phyloP scores from a whole-genome alignment of 2,329 filamentous ascomycete species.

The Ophiostoma angusticollis region DNA sequence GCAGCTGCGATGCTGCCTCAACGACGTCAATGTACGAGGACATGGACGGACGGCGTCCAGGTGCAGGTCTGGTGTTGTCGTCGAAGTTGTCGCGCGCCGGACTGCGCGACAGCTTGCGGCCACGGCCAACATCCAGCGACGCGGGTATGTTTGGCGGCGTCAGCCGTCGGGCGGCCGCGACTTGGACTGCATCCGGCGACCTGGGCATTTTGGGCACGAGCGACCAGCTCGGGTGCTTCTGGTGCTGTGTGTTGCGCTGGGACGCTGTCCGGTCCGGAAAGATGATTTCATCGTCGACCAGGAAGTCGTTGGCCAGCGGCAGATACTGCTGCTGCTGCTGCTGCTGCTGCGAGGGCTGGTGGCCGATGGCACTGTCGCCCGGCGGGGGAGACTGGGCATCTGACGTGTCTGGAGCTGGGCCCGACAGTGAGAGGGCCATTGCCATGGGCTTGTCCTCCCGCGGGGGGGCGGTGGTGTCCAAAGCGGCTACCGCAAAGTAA shows the following conservation, averaged over 20 bases:
- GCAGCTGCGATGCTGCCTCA: constrained; percentile 14
- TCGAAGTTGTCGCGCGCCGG: too few relatives aligned
- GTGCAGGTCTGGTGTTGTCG: too few relatives aligned
- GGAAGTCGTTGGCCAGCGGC: neutral
- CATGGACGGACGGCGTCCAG: constrained; percentile 2
- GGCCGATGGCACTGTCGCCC: too few relatives aligned
- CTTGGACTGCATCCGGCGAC: neutral
- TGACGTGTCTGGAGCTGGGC: too few relatives aligned
- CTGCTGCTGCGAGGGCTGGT: too few relatives aligned
- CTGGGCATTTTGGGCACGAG: constrained; percentile 8
- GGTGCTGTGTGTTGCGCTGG: too few relatives aligned
- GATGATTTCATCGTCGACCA: neutral
- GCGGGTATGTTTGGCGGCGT: neutral
- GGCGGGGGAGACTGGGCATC: too few relatives aligned
- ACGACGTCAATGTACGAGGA: constrained; percentile 15
- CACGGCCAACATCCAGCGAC: neutral
- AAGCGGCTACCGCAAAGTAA: too few relatives aligned
- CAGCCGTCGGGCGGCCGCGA: neutral
- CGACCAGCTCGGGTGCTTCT: constrained; percentile 7
- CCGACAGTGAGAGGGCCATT: neutral
- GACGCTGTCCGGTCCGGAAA: neutral
- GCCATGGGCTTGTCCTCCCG: constrained; percentile 6
- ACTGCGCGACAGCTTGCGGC: too few relatives aligned
- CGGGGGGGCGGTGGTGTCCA: too few relatives aligned
- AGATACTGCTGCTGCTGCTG: neutral